Base-by-base conservation (phyloP, 2,329 filamentous ascomycete genomes). In the Colletotrichum lentis region DNA sequence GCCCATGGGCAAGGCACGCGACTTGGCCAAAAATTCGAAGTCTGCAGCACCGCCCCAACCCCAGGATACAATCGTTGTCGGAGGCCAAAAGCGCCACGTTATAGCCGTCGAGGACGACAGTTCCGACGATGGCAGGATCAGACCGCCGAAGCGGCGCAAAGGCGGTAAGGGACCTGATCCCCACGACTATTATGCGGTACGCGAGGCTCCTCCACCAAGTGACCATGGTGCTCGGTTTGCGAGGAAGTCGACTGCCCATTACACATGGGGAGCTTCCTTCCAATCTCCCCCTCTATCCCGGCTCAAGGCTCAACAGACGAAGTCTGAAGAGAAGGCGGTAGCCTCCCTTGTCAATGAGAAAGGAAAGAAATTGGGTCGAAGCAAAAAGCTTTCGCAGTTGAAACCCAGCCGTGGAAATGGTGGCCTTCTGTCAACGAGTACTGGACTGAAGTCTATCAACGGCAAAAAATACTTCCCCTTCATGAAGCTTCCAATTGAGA, bases 401-500 rank as follows among this genome's bases (percentile, higher is more conserved):
- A 39, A 3, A 14, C n/a, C 24, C 20, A 49, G 2, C 7, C 11
- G 20, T 10, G 43, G 24, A 18, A 44, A 44, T 6, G 52, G 20
- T 3, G 1, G 50, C 43, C 37, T 43, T 43, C 20, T 8, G 5
- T 50, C 43, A 8, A 43, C 18, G 27, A 63, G 22, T 20, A 16
- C 12, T 6, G 22, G 27, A 35, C 52, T 35, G 12, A 39, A 44
- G 18, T 20, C 47, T 8, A 5, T 3, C n/a, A 27, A 18, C 35
- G 12, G 31, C 5, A 22, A 41, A 22, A 14, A 14, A 27, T 6
- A 0, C 7, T 49, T 31, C 14, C 47, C 35, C 44, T 71, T 53
- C 43, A 67, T 37, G n/a, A 60, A 3, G 6, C 62, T 80, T 1
- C 75, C 79, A 0, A 10, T 64, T 0, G 77, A 80, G 44, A 70